phyloP scores from a whole-genome alignment of 768 basidiomycete species.

The Boletus barrowsii region DNA sequence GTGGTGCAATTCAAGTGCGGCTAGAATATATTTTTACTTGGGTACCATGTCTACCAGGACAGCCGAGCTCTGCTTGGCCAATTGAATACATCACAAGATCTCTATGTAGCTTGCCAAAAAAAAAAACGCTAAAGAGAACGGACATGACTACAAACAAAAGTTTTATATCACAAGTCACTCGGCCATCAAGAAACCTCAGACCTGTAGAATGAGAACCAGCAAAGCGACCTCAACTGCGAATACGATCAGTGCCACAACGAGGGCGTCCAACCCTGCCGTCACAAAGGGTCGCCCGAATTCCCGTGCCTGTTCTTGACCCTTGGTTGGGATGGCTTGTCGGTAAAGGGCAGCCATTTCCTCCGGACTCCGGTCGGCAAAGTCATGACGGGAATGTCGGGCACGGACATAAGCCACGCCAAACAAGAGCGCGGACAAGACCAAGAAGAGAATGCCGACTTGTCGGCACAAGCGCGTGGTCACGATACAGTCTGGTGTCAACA shows the following conservation, averaged over 20 bases:
- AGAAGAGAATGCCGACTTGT: constrained; percentile 59
- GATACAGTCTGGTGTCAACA: background rate
- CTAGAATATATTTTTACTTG: no score
- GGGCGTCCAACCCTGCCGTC: constrained; percentile 75
- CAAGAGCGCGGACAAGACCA: constrained; percentile 58
- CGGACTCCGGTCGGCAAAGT: constrained; percentile 65
- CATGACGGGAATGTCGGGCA: constrained; percentile 63
- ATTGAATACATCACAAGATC: constrained; percentile 14
- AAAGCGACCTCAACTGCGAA: constrained; percentile 62
- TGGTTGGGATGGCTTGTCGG: constrained; percentile 45
- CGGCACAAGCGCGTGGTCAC: background rate
- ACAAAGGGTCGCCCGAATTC: constrained; percentile 76
- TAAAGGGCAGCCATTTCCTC: constrained; percentile 28
- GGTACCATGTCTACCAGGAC: background rate
- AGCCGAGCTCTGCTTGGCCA: constrained; percentile 8
- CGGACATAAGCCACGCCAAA: constrained; percentile 58
- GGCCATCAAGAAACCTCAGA: constrained; percentile 4
- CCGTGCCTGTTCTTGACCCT: constrained; percentile 58
- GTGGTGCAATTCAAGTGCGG: background rate
- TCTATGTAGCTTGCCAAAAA: constrained; percentile 1
- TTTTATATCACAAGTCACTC: background rate
- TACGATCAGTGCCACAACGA: constrained; percentile 55
- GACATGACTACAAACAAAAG: background rate
- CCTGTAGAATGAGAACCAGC: constrained; percentile 54
- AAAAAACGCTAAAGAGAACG: background rate